Evolutionary conservation across 2,329 filamentous ascomycete genomes (phyloP).

Genomic region (Penicillium sp.): DNA sequence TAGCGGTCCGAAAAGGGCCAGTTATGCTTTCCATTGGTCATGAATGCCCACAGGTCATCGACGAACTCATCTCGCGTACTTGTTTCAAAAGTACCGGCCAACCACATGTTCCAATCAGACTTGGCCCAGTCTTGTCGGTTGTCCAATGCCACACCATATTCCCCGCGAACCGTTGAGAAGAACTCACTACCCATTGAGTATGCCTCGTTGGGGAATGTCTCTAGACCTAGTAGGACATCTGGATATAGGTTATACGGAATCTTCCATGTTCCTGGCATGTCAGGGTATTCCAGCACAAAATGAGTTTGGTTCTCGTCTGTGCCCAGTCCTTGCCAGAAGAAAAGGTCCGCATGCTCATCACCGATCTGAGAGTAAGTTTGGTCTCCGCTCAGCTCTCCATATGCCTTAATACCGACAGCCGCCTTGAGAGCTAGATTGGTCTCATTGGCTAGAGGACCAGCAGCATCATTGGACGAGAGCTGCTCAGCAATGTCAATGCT

Average conservation of each 20-base stretch:
- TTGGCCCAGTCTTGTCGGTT: slow-evolving; percentile 50
- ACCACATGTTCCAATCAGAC: slow-evolving; percentile 54
- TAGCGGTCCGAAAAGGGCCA: slow-evolving; percentile 54
- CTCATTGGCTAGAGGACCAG: slow-evolving; percentile 50
- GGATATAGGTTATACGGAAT: slow-evolving; percentile 52
- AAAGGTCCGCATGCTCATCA: slow-evolving; percentile 41
- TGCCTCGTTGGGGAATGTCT: slow-evolving; percentile 45
- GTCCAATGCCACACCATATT: slow-evolving; percentile 50
- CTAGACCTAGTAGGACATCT: slow-evolving; percentile 47
- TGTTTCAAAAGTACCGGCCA: slow-evolving; percentile 43
- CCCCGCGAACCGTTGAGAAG: slow-evolving; percentile 44
- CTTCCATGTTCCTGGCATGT: slow-evolving; percentile 42
- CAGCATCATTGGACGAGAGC: slow-evolving; percentile 52
- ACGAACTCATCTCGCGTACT: slow-evolving; percentile 44
- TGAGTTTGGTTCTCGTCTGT: slow-evolving; percentile 46
- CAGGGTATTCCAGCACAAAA: slow-evolving; percentile 50
- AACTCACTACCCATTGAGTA: slow-evolving; percentile 47
- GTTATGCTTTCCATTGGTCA: slow-evolving; percentile 51
- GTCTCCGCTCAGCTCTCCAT: slow-evolving; percentile 47
- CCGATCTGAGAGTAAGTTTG: slow-evolving; percentile 46
- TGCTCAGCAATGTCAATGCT: slow-evolving; percentile 49
- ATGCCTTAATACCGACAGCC: slow-evolving; percentile 55
- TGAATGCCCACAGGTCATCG: slow-evolving; percentile 50
- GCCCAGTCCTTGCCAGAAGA: slow-evolving; percentile 45
- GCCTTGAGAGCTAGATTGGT: slow-evolving; percentile 57